Evolutionary conservation across 1,284 basidiomycete species (phyloP).

Genomic region (Thelephora terrestris): DNA sequence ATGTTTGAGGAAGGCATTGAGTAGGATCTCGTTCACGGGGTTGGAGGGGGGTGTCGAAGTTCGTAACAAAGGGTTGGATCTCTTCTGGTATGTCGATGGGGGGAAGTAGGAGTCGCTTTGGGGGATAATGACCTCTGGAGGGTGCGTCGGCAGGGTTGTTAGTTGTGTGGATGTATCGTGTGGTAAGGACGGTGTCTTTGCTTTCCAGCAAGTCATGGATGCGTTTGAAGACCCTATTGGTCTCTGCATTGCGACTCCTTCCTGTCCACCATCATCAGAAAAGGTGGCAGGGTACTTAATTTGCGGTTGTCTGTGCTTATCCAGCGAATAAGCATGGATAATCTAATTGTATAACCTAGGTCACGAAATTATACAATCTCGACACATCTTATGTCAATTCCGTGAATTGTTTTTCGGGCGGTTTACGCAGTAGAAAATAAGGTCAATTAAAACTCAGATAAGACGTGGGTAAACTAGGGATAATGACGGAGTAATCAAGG

Average conservation of each 20-base stretch:
- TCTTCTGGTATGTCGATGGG: constrained; percentile 19
- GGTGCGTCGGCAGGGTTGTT: constrained; percentile 33
- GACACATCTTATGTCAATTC: no score
- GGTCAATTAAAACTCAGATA: no score
- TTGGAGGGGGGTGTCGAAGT: constrained; percentile 15
- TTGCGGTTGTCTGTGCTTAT: no score
- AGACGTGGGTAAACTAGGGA: no score
- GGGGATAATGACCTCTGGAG: constrained; percentile 25
- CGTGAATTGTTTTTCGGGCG: no score
- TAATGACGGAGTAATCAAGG: no score
- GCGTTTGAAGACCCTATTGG: constrained; percentile 18
- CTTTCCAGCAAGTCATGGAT: constrained; percentile 8
- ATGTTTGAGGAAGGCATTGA: neutral
- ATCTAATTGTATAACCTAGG: no score
- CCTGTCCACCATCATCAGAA: constrained; percentile 19
- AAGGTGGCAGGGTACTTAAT: constrained; percentile 1
- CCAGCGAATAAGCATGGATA: no score
- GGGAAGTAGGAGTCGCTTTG: constrained; percentile 21
- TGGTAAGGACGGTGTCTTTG: neutral
- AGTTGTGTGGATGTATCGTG: constrained; percentile 16
- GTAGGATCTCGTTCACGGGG: neutral
- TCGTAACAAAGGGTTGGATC: constrained; percentile 19
- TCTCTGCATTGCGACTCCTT: constrained; percentile 10
- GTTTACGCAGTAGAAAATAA: no score
- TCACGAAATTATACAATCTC: no score